phyloP scores from a whole-genome alignment of 2,329 filamentous ascomycete species.

The Xylaria sp. region DNA sequence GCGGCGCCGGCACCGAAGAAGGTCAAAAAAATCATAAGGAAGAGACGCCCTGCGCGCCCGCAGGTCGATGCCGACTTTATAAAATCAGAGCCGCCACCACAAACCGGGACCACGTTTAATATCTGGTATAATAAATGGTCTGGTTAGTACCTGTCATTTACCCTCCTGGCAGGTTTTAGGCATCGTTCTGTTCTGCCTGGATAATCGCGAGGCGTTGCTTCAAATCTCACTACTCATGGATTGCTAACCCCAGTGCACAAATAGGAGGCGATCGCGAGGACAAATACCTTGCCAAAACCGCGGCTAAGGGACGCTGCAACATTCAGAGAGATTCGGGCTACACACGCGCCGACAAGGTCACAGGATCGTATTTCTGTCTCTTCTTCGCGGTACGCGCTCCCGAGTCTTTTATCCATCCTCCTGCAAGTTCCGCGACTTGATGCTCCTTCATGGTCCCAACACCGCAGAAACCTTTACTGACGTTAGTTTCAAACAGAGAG shows the following conservation, averaged over 20 bases:
- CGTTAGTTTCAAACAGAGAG: slow-evolving; percentile 56
- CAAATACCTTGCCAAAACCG: slow-evolving; percentile 84
- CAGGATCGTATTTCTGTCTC: slow-evolving; percentile 90
- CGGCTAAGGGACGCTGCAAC: slow-evolving; percentile 87
- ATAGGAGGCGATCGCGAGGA: slow-evolving; percentile 90
- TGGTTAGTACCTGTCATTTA: no score
- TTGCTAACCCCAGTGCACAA: no score
- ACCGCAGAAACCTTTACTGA: slow-evolving; percentile 9
- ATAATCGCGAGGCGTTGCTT: no score
- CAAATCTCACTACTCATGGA: no score
- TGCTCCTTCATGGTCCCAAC: background rate
- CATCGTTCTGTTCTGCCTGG: no score
- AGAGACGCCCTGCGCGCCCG: slow-evolving; percentile 85
- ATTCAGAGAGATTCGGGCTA: slow-evolving; percentile 82
- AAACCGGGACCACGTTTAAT: slow-evolving; percentile 96
- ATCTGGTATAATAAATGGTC: slow-evolving; percentile 99
- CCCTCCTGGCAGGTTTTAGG: no score
- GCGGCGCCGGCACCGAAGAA: slow-evolving; percentile 66
- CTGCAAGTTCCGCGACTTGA: background rate
- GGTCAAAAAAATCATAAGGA: slow-evolving; percentile 91
- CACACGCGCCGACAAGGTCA: slow-evolving; percentile 79
- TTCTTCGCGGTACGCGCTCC: slow-evolving; percentile 72
- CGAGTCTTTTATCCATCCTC: background rate
- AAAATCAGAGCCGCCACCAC: slow-evolving; percentile 85
- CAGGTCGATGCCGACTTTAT: slow-evolving; percentile 89